Base-by-base conservation (phyloP, 352 stramenopile genomes). In the Halophytophthora polymorphica region DNA sequence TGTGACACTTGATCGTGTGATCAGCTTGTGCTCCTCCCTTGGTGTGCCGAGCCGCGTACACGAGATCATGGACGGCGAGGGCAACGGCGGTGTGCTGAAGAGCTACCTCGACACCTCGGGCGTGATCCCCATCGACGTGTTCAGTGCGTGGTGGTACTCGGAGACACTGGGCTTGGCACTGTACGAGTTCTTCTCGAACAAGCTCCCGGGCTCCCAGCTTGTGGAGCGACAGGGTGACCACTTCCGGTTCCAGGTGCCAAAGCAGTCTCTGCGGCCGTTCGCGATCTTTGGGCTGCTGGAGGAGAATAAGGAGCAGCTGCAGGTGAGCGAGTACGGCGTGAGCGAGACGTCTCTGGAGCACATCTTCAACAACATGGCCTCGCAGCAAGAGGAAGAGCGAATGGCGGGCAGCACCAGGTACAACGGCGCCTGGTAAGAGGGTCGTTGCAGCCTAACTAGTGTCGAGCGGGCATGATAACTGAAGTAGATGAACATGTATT, bases 341-440 rank as follows among this genome's bases (percentile, higher is more conserved):
- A 92, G 79, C 40, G 86, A 96, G 50, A 91, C 86, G 23, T 95
- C 88, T 21, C 70, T 97, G 18, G 91, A 98, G 62, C 77, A 95
- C 56, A 94, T 98, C 53, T 98, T 98, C 77, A 97, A 97, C 63
- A 71, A 73, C 57, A 96, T 97, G 75, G 91, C 89, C 2, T 68
- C 66, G 8, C 64, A 93, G 43, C 83, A 96, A 64, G 69, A 73
- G 31, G 71, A 83, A 45, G 75, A 84, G 46, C 64, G 56, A 3
- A 35, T 80, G 38, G 58, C 70, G 21, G 66, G 56, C n/a, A 78
- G 77, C 41, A 64, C 46, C 41, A 58, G 61, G 54, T 61, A 64
- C 23, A 22, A 45, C 6, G 36, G 50, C 21, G 35, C 60, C 14
- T 59, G 49, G 47, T 79, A 81, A 54, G 46, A 56, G 18, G 50